Evolutionary conservation across 2,329 filamentous ascomycete species (phyloP), one percentile per base, ranked within the genome.

Genomic region (Gaeumannomyces sp.): DNA sequence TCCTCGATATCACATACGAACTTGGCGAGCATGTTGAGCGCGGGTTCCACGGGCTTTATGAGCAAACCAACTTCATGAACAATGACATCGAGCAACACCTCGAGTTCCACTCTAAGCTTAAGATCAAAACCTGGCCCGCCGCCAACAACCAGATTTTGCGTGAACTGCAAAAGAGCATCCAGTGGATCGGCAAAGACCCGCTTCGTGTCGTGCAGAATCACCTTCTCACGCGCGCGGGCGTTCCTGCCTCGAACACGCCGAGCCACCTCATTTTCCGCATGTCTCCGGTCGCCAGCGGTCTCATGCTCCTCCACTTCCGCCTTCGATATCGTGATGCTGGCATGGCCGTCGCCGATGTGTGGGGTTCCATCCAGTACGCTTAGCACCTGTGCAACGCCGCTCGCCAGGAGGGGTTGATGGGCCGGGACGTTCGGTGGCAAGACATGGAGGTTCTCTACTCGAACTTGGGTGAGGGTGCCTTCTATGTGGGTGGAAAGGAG

Each of bases 321-420:
- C 67, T 67, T 8, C 63, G 65, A 1, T 72, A 73, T 25, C 73
- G 76, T 45, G 70, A 78, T 1, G 10, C 72, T 0, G 73, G 78
- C 2, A 67, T 79, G 14, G 60, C 64, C 0, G 72, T 79, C 22
- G 70, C 69, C 13, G 75, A 76, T 60, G 74, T 74, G 1, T 81
- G 75, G 75, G 76, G 77, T 1, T 76, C 78, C 0, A 71, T 80
- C 14, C 67, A 73, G 14, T 76, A 72, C 60, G 67, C 73, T 0
- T 67, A 66, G 1, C 80, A 83, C 60, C 67, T 83, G 1, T 81
- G 81, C 70, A 77, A 79, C 61, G 78, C 79, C 1, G 63, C 77
- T 1, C 59, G 61, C 1, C 63, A 71, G 16, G 74, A 78, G 63
- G 70, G 70, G 2, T 63, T 76, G 1, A 29, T 77, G 1, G 8